Evolutionary conservation across 2,329 filamentous ascomycete genomes (phyloP).

Genomic region (Xylariaceae sp.): DNA sequence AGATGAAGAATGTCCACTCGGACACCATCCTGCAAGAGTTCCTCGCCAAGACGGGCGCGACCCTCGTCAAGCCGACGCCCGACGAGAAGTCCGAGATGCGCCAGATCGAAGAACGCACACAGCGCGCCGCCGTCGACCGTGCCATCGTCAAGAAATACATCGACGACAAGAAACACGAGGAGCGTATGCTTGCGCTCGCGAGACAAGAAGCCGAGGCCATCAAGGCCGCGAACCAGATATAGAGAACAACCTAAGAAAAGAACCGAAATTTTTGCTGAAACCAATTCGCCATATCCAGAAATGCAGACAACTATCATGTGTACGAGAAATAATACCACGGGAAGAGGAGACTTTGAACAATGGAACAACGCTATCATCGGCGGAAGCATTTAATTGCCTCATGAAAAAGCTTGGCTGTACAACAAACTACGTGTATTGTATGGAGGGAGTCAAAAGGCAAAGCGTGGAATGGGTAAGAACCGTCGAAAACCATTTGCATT

Average conservation of each 20-base stretch:
- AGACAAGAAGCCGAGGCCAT: conserved; percentile 45
- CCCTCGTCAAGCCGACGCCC: conserved; percentile 48
- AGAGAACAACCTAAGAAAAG: background rate
- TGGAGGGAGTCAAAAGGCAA: background rate
- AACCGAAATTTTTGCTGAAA: background rate
- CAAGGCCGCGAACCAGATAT: conserved; percentile 33
- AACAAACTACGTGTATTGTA: conserved; percentile 17
- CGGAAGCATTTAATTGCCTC: background rate
- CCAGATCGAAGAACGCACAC: conserved; percentile 50
- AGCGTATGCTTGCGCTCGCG: conserved; percentile 52
- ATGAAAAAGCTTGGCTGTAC: conserved; percentile 13
- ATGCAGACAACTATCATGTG: background rate
- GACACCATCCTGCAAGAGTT: conserved; percentile 59
- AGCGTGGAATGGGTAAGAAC: conserved; percentile 1
- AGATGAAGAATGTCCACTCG: conserved; percentile 60
- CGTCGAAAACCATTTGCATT: background rate
- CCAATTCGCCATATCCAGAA: background rate
- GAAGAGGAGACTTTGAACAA: background rate
- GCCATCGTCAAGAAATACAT: conserved; percentile 47
- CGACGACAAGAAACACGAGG: conserved; percentile 56
- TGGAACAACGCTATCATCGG: conserved; percentile 1
- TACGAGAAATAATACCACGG: conserved; percentile 5
- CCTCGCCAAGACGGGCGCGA: conserved; percentile 57
- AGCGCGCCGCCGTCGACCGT: conserved; percentile 50
- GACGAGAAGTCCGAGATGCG: conserved; percentile 56